Base-by-base conservation (phyloP, 257 asterid genomes). In the Leptodermis oblonga region DNA sequence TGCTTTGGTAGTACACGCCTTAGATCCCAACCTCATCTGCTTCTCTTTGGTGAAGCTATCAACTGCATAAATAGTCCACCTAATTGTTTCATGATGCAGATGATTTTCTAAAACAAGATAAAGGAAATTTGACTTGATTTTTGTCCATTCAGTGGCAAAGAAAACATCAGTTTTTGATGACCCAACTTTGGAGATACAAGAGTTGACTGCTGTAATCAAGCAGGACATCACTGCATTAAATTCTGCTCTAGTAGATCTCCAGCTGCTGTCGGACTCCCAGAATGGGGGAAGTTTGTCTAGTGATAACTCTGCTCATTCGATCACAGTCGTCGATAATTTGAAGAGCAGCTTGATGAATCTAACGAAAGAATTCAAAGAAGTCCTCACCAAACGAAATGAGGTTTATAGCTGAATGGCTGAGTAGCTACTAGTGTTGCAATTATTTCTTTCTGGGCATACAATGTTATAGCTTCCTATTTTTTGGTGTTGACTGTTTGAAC, bases 161-260 rank as follows among this genome's bases (percentile, higher is more conserved):
- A 82, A 83, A 70, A 87, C 95, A 9, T 88, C 95, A 0, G 90
- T 91, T 62, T 91, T 91, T 70, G 96, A 91, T 61, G 97, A 91
- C 72, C 92, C 92, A 76, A 84, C 92, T 82, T 70, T 80, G 80
- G 97, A 91, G 83, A 91, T 87, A 70, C 96, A 88, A 75, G 90
- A 88, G 68, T 80, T 88, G 67, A 86, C 95, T 9, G 73, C 76
- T 66, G 63, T 88, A 71, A 88, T 88, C 51, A 90, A 90, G 76
- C 84, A 82, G 77, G 96, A 90, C 49, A 84, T 91, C 63, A 85
- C 89, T 5, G 77, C 90, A 13, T 85, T 91, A 52, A 88, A 88
- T 45, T 68, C 82, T 67, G 92, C 86, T 53, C 67, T 91, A 30
- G 87, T 91, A 37, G 96, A 90, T 74, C 77, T 90, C 70, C 96